These are phyloP conservation scores for Saturnispora zaruensis DNA, from an alignment of 805 yeast species.

Conservation along the genomic window DNA sequence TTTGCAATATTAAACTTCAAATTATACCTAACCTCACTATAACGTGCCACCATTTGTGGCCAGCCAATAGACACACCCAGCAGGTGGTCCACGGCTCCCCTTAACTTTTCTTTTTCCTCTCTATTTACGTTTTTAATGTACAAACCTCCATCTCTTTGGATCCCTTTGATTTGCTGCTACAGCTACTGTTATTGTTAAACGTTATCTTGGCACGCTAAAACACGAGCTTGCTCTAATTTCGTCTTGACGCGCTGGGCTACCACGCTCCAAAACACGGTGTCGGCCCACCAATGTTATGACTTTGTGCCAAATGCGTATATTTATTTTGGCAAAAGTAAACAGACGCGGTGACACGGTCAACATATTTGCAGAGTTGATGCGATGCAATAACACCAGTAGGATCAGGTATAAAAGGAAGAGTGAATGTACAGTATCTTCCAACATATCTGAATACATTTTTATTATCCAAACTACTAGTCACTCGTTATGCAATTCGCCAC, in stretches of 20 bases:
- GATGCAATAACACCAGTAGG: not conserved
- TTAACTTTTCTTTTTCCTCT: not conserved
- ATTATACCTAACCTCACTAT: no score
- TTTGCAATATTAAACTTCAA: no score
- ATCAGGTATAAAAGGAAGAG: not conserved
- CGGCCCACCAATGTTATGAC: not conserved
- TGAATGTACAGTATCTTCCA: not conserved
- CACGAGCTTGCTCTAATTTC: not conserved
- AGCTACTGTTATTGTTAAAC: not conserved
- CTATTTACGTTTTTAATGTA: no score
- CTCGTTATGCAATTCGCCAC: slow-evolving; percentile 40
- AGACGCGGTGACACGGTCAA: not conserved
- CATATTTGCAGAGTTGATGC: not conserved
- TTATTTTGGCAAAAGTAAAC: not conserved
- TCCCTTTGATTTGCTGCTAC: not conserved
- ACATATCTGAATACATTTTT: not conserved
- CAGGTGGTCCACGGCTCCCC: no score
- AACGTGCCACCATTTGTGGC: no score
- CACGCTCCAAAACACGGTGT: not conserved
- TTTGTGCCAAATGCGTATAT: not conserved
- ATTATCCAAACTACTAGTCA: slow-evolving; percentile 15
- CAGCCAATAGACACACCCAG: no score
- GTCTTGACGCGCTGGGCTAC: not conserved
- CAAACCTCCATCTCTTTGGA: not conserved
- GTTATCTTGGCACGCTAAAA: not conserved